Percentiles rank a stretch among this genome's conserved stretches.
Evolutionary conservation across 2,329 filamentous ascomycete genomes (phyloP).

Genomic region (Penicillium sp.): DNA sequence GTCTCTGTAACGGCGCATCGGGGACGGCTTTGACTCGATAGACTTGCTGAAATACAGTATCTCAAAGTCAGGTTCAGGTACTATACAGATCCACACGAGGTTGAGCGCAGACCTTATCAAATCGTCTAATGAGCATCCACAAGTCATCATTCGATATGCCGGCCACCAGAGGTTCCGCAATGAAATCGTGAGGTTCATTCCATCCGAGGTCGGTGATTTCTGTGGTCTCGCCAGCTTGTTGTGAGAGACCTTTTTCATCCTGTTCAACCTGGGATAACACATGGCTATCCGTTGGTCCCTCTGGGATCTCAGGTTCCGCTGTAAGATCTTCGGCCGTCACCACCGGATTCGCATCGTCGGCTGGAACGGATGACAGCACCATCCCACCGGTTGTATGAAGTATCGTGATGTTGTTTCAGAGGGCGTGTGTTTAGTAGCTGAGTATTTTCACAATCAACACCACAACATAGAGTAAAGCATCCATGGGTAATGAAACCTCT

Average conservation of each 20-base stretch:
- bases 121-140: constrained; percentile 67
- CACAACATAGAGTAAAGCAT: neutral
- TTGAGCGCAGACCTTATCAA: constrained; percentile 60
- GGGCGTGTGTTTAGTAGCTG: neutral
- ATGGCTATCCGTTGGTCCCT: constrained; percentile 26
- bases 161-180: constrained; percentile 53
- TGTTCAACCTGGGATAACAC: constrained; percentile 21
- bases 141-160: constrained; percentile 68
- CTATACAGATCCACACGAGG: too few relatives aligned
- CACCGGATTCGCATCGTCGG: neutral
- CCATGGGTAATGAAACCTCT: neutral
- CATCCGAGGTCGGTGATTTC: constrained; percentile 23
- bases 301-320: neutral
- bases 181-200: constrained; percentile 8
- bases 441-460: neutral
- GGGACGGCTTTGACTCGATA: constrained; percentile 67
- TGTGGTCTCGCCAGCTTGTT: constrained; percentile 15
- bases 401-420: neutral
- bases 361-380: neutral
- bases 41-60: constrained; percentile 50
- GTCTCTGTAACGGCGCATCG: constrained; percentile 57
- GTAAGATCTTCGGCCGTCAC: neutral
- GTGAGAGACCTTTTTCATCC: constrained; percentile 19
- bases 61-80: neutral
- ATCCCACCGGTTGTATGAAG: neutral